Evolutionary conservation across 768 basidiomycete species (phyloP).

Genomic region (Pleurotus giganteus): DNA sequence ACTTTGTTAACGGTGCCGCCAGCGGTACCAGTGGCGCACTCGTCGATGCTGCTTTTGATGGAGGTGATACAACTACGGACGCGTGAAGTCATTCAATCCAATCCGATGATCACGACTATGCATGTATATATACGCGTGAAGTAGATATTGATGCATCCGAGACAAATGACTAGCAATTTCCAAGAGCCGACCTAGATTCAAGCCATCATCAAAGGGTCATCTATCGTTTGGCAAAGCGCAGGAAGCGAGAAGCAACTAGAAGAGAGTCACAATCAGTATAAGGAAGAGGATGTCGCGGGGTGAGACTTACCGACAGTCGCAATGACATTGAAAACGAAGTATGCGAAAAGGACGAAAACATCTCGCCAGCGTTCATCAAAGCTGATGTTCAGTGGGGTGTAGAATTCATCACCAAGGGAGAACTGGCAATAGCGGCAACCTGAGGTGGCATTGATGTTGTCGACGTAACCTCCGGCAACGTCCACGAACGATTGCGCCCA

Average conservation of each 20-base stretch:
- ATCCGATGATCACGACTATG: no score
- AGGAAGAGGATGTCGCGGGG: constrained; percentile 9
- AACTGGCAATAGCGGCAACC: constrained; percentile 77
- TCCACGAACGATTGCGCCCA: constrained; percentile 70
- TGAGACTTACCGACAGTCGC: constrained; percentile 43
- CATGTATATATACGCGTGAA: no score
- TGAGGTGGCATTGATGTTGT: constrained; percentile 57
- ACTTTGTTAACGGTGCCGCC: no score
- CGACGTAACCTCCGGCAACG: constrained; percentile 69
- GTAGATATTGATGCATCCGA: no score
- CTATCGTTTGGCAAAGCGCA: constrained; percentile 69
- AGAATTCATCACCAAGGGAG: constrained; percentile 55
- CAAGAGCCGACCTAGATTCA: no score
- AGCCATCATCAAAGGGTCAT: no score
- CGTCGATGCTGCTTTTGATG: no score
- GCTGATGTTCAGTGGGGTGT: constrained; percentile 61
- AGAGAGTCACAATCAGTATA: constrained; percentile 13
- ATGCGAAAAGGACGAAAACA: constrained; percentile 62
- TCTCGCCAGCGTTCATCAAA: constrained; percentile 68
- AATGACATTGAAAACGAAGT: constrained; percentile 68
- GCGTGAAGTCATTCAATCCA: no score
- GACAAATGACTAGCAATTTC: no score
- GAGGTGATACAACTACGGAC: no score
- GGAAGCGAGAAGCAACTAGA: constrained; percentile 63
- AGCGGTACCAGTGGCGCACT: no score